phyloP scores from a whole-genome alignment of 202 grass and related monocot species.

The Miscanthus sacchariflorus region DNA sequence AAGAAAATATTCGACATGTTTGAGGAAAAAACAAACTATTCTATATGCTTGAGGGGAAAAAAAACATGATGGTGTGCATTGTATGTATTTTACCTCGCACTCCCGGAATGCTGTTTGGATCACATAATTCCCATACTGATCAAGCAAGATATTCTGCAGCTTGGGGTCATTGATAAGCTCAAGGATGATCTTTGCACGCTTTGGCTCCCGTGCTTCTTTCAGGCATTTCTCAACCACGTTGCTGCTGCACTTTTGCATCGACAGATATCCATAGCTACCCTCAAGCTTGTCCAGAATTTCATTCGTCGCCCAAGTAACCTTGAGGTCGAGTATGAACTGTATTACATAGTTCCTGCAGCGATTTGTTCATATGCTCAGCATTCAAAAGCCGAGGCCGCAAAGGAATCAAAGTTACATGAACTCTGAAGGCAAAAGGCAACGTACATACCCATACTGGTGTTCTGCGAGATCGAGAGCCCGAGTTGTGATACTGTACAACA shows the following conservation, averaged over 20 bases:
- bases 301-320: conserved; percentile 40
- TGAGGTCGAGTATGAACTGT: conserved; percentile 59
- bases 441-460: conserved; percentile 73
- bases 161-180: conserved; percentile 59
- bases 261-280: conserved; percentile 45
- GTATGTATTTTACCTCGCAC: conserved; percentile 53
- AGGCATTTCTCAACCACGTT: conserved; percentile 75
- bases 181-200: conserved; percentile 50
- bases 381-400: neutral
- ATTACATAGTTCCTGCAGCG: conserved; percentile 72
- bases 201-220: conserved; percentile 12
- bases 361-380: conserved; percentile 19
- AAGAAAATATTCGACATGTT: neutral
- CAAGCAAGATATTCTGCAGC: conserved; percentile 41
- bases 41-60: too few species aligned
- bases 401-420: conserved; percentile 8
- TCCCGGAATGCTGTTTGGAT: conserved; percentile 61
- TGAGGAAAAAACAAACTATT: too few species aligned
- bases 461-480: conserved; percentile 60
- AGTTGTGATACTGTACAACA: conserved; percentile 58
- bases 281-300: conserved; percentile 59
- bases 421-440: conserved; percentile 19
- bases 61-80: neutral
- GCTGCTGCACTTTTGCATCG: conserved; percentile 72
- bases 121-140: conserved; percentile 79